Evolutionary conservation across 441 rosid species (phyloP).

Genomic region (Gossypium gossypioides): DNA sequence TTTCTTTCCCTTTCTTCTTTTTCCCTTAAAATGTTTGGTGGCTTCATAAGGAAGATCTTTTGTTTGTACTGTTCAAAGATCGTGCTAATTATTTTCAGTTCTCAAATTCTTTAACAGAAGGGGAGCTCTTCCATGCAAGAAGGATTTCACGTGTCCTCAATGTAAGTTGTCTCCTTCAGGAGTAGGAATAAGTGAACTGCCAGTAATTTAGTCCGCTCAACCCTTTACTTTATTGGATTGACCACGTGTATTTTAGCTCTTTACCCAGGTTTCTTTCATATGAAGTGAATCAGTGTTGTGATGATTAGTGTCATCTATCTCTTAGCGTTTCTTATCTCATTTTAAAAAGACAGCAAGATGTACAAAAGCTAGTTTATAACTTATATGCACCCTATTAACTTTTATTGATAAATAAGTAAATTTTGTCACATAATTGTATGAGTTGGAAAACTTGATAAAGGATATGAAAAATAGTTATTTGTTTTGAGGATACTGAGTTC

Average conservation of each 20-base stretch:
- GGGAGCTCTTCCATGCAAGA: slow-evolving; percentile 48
- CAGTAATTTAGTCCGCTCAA: background rate
- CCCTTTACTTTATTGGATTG: background rate
- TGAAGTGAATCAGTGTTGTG: background rate
- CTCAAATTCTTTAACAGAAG: slow-evolving; percentile 25
- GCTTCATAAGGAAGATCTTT: background rate
- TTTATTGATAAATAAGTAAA: background rate
- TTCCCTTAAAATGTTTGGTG: background rate
- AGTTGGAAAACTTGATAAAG: slow-evolving; percentile 9
- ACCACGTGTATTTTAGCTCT: background rate
- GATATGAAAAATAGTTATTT: too few relatives aligned
- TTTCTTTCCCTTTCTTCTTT: background rate
- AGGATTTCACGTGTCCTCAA: slow-evolving; percentile 44
- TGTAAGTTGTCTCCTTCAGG: slow-evolving; percentile 39
- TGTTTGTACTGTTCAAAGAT: background rate
- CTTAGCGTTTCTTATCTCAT: background rate
- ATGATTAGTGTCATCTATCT: background rate
- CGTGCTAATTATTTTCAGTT: background rate
- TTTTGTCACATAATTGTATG: background rate
- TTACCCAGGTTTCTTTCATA: background rate
- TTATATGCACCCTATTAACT: background rate
- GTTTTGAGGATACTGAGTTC: too few relatives aligned
- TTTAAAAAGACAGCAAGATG: background rate
- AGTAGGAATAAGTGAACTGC: background rate
- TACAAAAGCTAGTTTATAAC: background rate